phyloP scores from a whole-genome alignment of 2,329 filamentous ascomycete genomes.

The Fonsecaea pedrosoi region DNA sequence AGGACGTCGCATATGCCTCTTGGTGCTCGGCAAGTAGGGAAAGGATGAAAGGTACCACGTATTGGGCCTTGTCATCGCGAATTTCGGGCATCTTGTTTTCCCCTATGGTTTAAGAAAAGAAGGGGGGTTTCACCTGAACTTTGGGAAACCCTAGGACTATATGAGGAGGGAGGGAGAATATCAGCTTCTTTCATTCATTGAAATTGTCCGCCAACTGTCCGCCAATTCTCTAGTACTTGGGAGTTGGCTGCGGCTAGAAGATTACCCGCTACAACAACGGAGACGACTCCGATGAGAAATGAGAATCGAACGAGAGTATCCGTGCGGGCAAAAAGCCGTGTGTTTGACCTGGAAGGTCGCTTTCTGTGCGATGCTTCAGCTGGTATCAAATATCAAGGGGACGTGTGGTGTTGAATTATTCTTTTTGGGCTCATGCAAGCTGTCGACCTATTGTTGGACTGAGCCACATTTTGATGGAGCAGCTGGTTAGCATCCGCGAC shows the following conservation, averaged over 20 bases:
- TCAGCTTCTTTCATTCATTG: not conserved
- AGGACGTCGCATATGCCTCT: conserved; percentile 46
- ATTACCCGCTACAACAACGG: conserved; percentile 6
- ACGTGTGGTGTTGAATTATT: conserved; percentile 10
- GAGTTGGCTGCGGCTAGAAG: conserved; percentile 6
- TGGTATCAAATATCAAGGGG: not conserved
- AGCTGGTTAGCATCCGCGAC: conserved; percentile 1
- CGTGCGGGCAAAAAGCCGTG: not conserved
- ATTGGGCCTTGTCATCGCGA: conserved; percentile 76
- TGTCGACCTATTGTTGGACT: not conserved
- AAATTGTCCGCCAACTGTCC: not conserved
- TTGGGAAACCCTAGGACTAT: not conserved
- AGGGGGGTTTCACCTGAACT: not conserved
- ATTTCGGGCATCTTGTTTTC: conserved; percentile 57
- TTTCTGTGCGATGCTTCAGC: too few species aligned
- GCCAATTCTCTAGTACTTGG: not conserved
- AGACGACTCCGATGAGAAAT: not conserved
- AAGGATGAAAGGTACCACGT: conserved; percentile 79
- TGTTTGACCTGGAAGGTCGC: not conserved
- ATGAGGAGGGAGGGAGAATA: not conserved
- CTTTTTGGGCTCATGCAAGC: conserved; percentile 2
- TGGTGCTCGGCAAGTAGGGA: conserved; percentile 63
- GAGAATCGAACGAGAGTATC: not conserved
- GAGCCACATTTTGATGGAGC: not conserved
- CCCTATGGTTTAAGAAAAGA: not conserved